A percentile compares a stretch with the other conserved stretches of the same genome.
Evolutionary conservation across 805 yeast species (phyloP).

Genomic region (Hagleromyces aurorensis): DNA sequence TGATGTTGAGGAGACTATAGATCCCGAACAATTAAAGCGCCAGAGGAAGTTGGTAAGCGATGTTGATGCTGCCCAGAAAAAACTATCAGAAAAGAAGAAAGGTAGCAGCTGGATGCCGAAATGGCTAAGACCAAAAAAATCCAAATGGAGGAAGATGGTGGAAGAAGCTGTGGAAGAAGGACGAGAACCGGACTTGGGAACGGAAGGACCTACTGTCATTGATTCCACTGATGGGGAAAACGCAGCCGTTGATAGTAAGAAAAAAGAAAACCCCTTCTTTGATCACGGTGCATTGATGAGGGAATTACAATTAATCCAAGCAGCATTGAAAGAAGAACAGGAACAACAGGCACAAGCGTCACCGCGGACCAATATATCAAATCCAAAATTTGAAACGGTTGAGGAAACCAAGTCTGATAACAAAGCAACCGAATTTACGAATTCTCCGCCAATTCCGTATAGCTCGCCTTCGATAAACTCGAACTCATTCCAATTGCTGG

Average conservation of each 20-base stretch:
- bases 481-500: constrained; percentile 22
- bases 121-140: constrained; percentile 45
- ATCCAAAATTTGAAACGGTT: too few species aligned
- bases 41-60: constrained; percentile 77
- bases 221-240: constrained; percentile 3
- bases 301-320: constrained; percentile 20
- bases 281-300: constrained; percentile 27
- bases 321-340: constrained; percentile 20
- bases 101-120: constrained; percentile 36
- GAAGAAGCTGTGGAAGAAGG: constrained; percentile 34
- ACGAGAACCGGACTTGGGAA: constrained; percentile 17
- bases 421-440: constrained; percentile 1
- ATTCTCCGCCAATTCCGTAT: too few species aligned
- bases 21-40: constrained; percentile 76
- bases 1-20: constrained; percentile 87
- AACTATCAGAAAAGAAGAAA: constrained; percentile 37
- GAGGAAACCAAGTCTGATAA: constrained; percentile 1
- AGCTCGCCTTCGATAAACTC: constrained; percentile 11
- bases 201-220: constrained; percentile 10
- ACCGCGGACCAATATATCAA: too few species aligned
- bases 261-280: constrained; percentile 21
- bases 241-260: constrained; percentile 6
- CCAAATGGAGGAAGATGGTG: constrained; percentile 59
- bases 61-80: constrained; percentile 75
- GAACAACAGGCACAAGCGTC: not conserved